A percentile compares a stretch with the other conserved stretches of the same genome.
Evolutionary conservation across 2,329 filamentous ascomycete species (phyloP).

Genomic region (Orbilia javanica): DNA sequence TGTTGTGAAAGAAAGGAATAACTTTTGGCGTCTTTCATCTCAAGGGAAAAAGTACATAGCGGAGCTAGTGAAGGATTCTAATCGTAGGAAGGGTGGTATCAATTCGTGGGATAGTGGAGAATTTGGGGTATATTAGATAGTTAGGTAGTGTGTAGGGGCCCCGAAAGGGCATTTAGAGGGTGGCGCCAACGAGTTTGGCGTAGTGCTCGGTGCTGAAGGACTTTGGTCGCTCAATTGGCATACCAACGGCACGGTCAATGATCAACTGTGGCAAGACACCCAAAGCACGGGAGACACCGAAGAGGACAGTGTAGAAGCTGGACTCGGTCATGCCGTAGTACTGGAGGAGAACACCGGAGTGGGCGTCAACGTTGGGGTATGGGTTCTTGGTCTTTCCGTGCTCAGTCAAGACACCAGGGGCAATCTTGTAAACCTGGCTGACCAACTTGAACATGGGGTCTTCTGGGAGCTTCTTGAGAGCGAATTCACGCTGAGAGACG

Average conservation of each 20-base stretch:
- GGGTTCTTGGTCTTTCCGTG: conserved; percentile 99
- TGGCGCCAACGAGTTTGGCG: conserved; percentile 89
- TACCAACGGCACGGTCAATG: conserved; percentile 97
- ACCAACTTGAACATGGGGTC: conserved; percentile 99
- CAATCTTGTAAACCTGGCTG: conserved; percentile 99
- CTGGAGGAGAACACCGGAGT: conserved; percentile 98
- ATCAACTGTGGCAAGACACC: conserved; percentile 99
- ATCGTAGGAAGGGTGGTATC: conserved; percentile 29
- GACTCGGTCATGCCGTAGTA: conserved; percentile 99
- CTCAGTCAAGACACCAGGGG: conserved; percentile 95
- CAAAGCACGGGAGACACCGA: conserved; percentile 97
- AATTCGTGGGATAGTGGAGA: conserved; percentile 14
- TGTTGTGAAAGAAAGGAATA: conserved; percentile 27
- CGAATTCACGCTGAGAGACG: conserved; percentile 97
- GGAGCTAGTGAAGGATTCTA: conserved; percentile 32
- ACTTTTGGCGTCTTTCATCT: conserved; percentile 39
- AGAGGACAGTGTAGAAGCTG: conserved; percentile 99
- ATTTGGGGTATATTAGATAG: conserved; percentile 16
- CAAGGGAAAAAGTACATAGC: conserved; percentile 9
- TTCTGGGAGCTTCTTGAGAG: conserved; percentile 90
- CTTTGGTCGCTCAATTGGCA: conserved; percentile 98
- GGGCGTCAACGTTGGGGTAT: conserved; percentile 97
- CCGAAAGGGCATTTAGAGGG: conserved; percentile 74
- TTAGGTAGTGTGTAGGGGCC: background rate
- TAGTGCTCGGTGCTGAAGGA: conserved; percentile 98